Percentiles rank a stretch among this genome's conserved stretches.
phyloP scores from a whole-genome alignment of 352 stramenopile species.

The Phytophthora rubi region DNA sequence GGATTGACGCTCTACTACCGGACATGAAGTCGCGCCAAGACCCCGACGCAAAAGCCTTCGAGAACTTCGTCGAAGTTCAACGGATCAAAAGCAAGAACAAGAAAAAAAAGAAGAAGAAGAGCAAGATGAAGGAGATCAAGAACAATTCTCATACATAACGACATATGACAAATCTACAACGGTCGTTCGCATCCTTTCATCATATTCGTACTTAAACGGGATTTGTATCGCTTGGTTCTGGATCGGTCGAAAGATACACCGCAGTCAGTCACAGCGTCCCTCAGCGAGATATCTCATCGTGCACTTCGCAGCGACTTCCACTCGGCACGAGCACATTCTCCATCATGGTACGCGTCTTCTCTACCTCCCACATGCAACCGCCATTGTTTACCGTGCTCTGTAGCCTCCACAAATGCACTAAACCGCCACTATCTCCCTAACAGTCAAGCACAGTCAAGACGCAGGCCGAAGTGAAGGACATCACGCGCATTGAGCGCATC shows the following conservation, averaged over 20 bases:
- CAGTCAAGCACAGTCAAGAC: conserved; percentile 79
- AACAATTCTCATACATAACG: neutral
- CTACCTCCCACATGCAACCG: neutral
- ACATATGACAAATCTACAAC: neutral
- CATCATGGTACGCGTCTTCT: conserved; percentile 28
- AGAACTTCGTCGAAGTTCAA: conserved; percentile 23
- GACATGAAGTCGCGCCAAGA: conserved; percentile 37
- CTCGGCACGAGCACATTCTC: neutral
- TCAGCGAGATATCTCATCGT: conserved; percentile 6
- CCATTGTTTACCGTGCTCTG: neutral
- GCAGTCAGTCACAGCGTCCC: conserved; percentile 13
- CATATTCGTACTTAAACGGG: conserved; percentile 28
- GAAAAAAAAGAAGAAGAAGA: conserved; percentile 11
- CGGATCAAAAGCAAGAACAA: conserved; percentile 4
- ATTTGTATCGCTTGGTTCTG: conserved; percentile 32
- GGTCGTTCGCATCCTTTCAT: neutral
- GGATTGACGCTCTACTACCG: conserved; percentile 25
- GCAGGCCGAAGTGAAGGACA: conserved; percentile 94
- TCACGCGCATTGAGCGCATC: conserved; percentile 98
- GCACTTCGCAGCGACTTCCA: neutral
- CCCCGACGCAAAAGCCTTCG: conserved; percentile 25
- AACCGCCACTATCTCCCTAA: neutral
- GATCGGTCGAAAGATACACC: conserved; percentile 37
- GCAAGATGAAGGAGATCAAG: neutral
- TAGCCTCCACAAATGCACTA: conserved; percentile 10